These are phyloP conservation scores for Phialophora expanda DNA, from an alignment of 2,329 filamentous ascomycete species.

Conservation along the genomic window DNA sequence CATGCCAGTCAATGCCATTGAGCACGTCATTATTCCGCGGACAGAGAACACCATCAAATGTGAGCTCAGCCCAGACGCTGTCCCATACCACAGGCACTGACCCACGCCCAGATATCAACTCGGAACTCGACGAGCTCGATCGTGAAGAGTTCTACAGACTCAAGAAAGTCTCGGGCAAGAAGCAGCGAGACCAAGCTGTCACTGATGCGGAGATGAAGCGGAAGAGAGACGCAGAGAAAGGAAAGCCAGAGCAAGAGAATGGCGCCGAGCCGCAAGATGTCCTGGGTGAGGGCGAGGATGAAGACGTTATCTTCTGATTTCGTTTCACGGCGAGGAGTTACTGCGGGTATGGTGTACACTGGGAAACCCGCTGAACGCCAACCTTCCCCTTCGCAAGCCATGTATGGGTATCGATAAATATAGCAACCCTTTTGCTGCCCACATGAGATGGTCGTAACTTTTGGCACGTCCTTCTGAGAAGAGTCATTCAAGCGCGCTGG, in stretches of 20 bases:
- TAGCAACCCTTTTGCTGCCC: constrained; percentile 15
- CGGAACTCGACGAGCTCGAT: constrained; percentile 94
- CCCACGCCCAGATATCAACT: constrained; percentile 78
- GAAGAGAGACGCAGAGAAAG: constrained; percentile 50
- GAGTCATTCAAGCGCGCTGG: constrained; percentile 73
- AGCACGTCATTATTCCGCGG: constrained; percentile 84
- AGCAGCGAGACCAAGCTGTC: constrained; percentile 75
- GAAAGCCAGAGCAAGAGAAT: constrained; percentile 35
- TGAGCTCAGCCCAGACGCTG: constrained; percentile 46
- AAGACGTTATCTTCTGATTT: constrained; percentile 82
- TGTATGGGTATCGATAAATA: constrained; percentile 33
- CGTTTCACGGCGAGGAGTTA: not conserved
- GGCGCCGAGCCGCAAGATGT: constrained; percentile 64
- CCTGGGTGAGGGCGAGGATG: constrained; percentile 75
- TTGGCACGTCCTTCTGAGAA: constrained; percentile 15
- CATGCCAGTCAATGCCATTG: constrained; percentile 80
- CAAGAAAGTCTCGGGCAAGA: constrained; percentile 91
- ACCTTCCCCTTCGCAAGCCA: constrained; percentile 19
- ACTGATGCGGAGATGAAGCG: constrained; percentile 71
- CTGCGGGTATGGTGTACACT: constrained; percentile 18
- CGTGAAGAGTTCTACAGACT: constrained; percentile 97
- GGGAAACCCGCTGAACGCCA: constrained; percentile 18
- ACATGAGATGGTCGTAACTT: constrained; percentile 3
- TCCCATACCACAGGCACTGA: constrained; percentile 3
- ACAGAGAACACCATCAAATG: constrained; percentile 99